Conservation (phyloP, 1,284 basidiomycete genomes). For the Boletus calvinii region DNA sequence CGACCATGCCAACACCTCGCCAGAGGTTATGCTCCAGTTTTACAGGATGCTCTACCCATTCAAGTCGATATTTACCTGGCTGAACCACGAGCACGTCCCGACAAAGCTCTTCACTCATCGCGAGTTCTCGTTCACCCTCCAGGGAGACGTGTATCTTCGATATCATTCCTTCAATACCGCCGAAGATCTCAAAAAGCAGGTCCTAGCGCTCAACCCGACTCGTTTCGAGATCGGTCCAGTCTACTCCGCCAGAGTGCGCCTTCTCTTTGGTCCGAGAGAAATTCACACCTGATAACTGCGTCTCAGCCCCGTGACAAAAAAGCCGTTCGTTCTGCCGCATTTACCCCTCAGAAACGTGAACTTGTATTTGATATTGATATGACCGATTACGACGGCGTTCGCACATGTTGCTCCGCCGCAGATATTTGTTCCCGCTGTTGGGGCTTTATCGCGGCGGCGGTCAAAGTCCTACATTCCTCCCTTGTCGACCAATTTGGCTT, state of each 20-base stretch:
- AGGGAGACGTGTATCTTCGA: constrained; percentile 89
- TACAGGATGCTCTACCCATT: constrained; percentile 94
- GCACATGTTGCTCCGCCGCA: constrained; percentile 93
- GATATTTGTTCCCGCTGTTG: constrained; percentile 94
- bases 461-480: constrained; percentile 80
- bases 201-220: constrained; percentile 78
- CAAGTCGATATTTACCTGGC: constrained; percentile 91
- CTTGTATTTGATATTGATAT: constrained; percentile 99
- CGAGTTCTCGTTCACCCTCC: constrained; percentile 96
- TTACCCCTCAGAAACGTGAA: constrained; percentile 83
- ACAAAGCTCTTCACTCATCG: constrained; percentile 84
- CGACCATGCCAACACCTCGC: constrained; percentile 25
- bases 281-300: constrained; percentile 7
- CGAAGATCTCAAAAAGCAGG: constrained; percentile 93
- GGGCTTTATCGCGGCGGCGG: constrained; percentile 92
- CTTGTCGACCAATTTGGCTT: constrained; percentile 88
- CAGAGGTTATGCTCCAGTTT: constrained; percentile 80
- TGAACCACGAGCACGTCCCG: constrained; percentile 86
- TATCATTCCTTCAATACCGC: constrained; percentile 88
- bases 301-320: constrained; percentile 87
- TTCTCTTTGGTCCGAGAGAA: constrained; percentile 4
- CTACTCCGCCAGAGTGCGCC: constrained; percentile 81
- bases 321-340: constrained; percentile 72
- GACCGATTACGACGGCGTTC: constrained; percentile 97
- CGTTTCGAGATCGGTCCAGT: constrained; percentile 98